Percentiles rank a stretch among this genome's conserved stretches.
Conservation (phyloP, 163 green algal species). For the Picocystis sp. region DNA sequence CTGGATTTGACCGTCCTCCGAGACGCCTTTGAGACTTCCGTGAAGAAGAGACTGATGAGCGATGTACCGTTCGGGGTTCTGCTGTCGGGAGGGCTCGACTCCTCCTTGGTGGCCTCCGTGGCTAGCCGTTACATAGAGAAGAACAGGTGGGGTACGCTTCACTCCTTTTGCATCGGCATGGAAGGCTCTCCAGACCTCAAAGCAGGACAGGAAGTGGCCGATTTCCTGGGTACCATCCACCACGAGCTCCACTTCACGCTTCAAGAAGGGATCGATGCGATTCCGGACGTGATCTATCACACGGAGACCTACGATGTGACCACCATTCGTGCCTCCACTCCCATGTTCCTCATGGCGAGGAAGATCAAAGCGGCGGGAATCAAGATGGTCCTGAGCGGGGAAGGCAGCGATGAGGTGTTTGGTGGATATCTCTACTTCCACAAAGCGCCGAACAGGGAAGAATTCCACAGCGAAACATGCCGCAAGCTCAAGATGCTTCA, state of each 20-base stretch:
- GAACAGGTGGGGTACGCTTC: conserved; percentile 45
- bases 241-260: conserved; percentile 91
- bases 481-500: conserved; percentile 77
- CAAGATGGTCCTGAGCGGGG: conserved; percentile 92
- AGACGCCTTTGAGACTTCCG: conserved; percentile 25
- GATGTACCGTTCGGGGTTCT: conserved; percentile 78
- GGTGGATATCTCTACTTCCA: conserved; percentile 99
- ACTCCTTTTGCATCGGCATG: conserved; percentile 76
- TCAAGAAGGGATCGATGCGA: conserved; percentile 86
- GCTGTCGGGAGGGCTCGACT: conserved; percentile 92
- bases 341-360: conserved; percentile 91
- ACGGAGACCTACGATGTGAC: conserved; percentile 86
- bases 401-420: conserved; percentile 92
- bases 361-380: conserved; percentile 95
- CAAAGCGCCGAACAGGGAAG: conserved; percentile 76
- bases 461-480: conserved; percentile 84
- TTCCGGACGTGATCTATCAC: conserved; percentile 88
- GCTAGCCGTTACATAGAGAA: conserved; percentile 49
- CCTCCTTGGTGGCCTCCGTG: conserved; percentile 80
- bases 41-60: conserved; percentile 73
- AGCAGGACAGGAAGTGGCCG: conserved; percentile 64
- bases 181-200: conserved; percentile 73
- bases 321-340: conserved; percentile 70
- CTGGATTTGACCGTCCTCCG: conserved; percentile 30
- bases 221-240: conserved; percentile 84